These are phyloP conservation scores for Phaeosphaeriaceae sp. DNA, from an alignment of 2,329 filamentous ascomycete species.

Conservation along the genomic window DNA sequence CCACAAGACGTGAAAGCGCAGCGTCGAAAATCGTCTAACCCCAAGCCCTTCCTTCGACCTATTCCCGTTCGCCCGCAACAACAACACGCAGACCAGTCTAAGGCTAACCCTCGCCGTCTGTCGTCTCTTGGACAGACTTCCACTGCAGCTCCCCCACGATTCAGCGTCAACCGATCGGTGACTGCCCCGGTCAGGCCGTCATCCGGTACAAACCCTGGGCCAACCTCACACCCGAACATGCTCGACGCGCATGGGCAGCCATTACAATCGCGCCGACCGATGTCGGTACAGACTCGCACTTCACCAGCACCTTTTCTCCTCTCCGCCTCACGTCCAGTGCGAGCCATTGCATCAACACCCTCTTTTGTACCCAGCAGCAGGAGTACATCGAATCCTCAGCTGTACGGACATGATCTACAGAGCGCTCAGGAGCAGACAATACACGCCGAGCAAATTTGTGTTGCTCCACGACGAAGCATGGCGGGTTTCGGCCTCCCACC, in stretches of 20 bases:
- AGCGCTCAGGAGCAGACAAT: slow-evolving; percentile 17
- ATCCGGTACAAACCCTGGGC: slow-evolving; percentile 18
- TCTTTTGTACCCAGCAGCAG: slow-evolving; percentile 37
- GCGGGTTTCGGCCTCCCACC: slow-evolving; percentile 52
- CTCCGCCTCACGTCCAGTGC: slow-evolving; percentile 42
- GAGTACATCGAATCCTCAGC: slow-evolving; percentile 26
- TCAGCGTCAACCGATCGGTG: slow-evolving; percentile 39
- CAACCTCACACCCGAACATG: slow-evolving; percentile 15
- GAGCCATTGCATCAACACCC: slow-evolving; percentile 38
- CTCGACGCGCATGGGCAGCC: slow-evolving; percentile 7
- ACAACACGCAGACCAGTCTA: slow-evolving; percentile 33
- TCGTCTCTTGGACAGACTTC: slow-evolving; percentile 33
- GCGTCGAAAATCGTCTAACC: slow-evolving; percentile 39
- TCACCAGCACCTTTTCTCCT: slow-evolving; percentile 54
- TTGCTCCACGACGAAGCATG: slow-evolving; percentile 43
- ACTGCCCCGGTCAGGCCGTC: slow-evolving; percentile 34
- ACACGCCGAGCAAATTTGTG: slow-evolving; percentile 19
- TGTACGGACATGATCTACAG: slow-evolving; percentile 5
- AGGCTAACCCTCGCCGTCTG: slow-evolving; percentile 37
- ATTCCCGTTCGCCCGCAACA: slow-evolving; percentile 44
- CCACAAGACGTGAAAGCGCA: slow-evolving; percentile 16
- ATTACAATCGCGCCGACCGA: slow-evolving; percentile 33
- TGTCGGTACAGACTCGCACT: slow-evolving; percentile 54
- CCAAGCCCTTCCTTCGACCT: slow-evolving; percentile 46
- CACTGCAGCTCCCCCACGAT: slow-evolving; percentile 31